Evolutionary conservation across 208 protist genomes (phyloP), one percentile per base, ranked within the genome.

Genomic region (Porcisia hertigi): DNA sequence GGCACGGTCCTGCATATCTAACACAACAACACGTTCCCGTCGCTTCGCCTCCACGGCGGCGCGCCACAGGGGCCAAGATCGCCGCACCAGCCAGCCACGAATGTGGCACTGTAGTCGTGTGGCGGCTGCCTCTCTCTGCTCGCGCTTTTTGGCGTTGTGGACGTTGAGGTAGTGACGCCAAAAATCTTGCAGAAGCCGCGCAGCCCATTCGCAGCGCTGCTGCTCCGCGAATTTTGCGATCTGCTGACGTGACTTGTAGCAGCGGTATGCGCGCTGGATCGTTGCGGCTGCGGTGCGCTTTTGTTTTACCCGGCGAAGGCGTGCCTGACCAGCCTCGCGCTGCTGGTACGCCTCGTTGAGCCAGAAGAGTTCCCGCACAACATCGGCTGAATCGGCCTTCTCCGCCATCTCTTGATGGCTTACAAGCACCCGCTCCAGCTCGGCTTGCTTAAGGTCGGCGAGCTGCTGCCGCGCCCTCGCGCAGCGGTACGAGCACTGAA

Each of bases 361-460:
- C 93, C 93, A 96, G 86, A 97, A 97, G n/a, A 97, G 83, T 71
- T 95, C 82, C 47, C 83, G 78, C 62, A 96, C 94, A 36, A 97
- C 71, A 45, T 88, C 83, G 45, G 85, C 77, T n/a, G 94, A 83
- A 69, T 95, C 83, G 9, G 83, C 84, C 12, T 84, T 86, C 52
- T 79, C 80, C n/a, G 75, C 63, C 43, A 81, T 85, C 30, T 93
- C 84, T 53, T 88, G 67, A 63, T 92, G 82, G 25, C 81, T 86
- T n/a, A 43, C 80, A 47, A 94, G 74, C 25, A 85, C 70, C 64
- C 79, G 79, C 70, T 84, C 80, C 0, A 85, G 74, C 72, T 90
- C 84, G 39, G 69, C 84, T 14, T 75, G 71, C 59, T 78, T 86
- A 36, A 71, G 63, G 18, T 54, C 52, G 45, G 70, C 76, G 12